These are phyloP conservation scores for Arabis alpina DNA, from an alignment of 345 rosid species.

Conservation along the genomic window DNA sequence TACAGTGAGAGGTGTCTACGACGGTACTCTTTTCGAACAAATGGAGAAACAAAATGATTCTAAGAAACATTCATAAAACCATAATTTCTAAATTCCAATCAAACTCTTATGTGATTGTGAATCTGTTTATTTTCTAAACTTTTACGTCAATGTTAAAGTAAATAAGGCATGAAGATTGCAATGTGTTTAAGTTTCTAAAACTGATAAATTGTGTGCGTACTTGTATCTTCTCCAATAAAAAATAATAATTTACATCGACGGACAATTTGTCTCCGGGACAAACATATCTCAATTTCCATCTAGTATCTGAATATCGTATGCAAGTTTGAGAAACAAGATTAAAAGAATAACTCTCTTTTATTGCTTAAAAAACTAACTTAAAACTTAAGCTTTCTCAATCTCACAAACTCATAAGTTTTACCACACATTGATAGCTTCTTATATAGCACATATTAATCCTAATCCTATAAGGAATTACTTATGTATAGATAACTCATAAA, in stretches of 20 bases:
- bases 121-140: not conserved
- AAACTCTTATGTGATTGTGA: not conserved
- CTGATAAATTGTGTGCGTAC: not conserved
- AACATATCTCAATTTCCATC: not conserved
- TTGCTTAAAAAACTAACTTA: too few relatives aligned
- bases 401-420: too few relatives aligned
- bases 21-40: conserved; percentile 73
- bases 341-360: too few relatives aligned
- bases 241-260: not conserved
- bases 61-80: conserved; percentile 47
- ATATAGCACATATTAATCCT: too few relatives aligned
- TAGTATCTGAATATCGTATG: too few relatives aligned
- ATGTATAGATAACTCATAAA: too few relatives aligned
- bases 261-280: too few relatives aligned
- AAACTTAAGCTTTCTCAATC: too few relatives aligned
- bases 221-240: not conserved
- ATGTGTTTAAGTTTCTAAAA: conserved; percentile 6
- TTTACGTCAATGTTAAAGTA: not conserved
- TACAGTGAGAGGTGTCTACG: conserved; percentile 65
- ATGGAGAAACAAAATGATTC: conserved; percentile 62
- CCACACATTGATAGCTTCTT: too few relatives aligned
- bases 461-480: too few relatives aligned
- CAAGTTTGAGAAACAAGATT: too few relatives aligned
- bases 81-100: not conserved
- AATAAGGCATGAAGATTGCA: conserved; percentile 22